A percentile compares a stretch with the other conserved stretches of the same genome.
Conservation (phyloP, 192 early-diverging fungal species). For the Phlyctochytrium bullatum region DNA sequence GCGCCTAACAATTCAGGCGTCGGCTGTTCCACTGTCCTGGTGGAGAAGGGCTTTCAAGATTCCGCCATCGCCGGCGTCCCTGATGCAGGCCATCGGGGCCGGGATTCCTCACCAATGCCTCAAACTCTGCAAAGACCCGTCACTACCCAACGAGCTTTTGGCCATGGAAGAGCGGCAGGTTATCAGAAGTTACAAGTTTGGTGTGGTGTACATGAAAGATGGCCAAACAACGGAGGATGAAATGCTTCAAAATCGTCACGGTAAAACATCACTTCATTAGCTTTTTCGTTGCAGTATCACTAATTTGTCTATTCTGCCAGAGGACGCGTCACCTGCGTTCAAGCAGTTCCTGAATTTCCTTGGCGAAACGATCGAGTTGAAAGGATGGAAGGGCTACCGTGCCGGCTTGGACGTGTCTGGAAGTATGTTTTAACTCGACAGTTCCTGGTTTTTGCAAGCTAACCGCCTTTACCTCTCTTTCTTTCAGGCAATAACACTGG, state of each 20-base stretch:
- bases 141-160: slow-evolving; percentile 62
- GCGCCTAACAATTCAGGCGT: slow-evolving; percentile 45
- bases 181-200: slow-evolving; percentile 75
- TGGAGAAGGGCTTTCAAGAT: slow-evolving; percentile 43
- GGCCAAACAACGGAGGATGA: slow-evolving; percentile 75
- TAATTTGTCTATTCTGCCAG: slow-evolving; percentile 9
- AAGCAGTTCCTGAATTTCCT: slow-evolving; percentile 68
- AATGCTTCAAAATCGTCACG: slow-evolving; percentile 68
- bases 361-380: slow-evolving; percentile 66
- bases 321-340: slow-evolving; percentile 48
- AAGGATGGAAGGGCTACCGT: slow-evolving; percentile 72
- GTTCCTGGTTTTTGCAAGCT: not conserved
- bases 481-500: slow-evolving; percentile 64
- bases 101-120: slow-evolving; percentile 52
- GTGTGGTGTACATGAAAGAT: slow-evolving; percentile 66
- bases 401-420: slow-evolving; percentile 70
- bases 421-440: no score
- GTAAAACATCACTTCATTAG: slow-evolving; percentile 17
- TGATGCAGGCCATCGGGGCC: slow-evolving; percentile 54
- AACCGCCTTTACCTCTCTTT: not conserved
- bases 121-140: slow-evolving; percentile 57
- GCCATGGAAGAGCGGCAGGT: slow-evolving; percentile 73
- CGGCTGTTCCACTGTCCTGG: slow-evolving; percentile 39
- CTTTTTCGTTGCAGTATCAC: slow-evolving; percentile 1
- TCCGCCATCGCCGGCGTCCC: slow-evolving; percentile 43